Conservation (phyloP, 331 rosid species). For the Quercus phellos region DNA sequence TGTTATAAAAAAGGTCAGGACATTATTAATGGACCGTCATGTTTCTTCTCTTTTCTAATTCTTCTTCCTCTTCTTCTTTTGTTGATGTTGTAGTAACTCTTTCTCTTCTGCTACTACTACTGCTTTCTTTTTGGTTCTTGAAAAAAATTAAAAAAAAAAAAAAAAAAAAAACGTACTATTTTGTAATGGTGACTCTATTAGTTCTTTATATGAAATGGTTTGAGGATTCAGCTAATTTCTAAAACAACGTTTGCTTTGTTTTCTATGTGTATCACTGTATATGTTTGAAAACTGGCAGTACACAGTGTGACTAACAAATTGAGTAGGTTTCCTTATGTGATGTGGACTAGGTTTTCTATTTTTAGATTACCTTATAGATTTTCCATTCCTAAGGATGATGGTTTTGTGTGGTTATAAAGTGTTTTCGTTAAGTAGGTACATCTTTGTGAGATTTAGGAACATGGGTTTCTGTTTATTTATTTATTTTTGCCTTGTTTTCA, state of each 20-base stretch:
- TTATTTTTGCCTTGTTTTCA: background rate
- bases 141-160: background rate
- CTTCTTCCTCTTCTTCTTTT: conserved; percentile 2
- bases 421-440: background rate
- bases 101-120: background rate
- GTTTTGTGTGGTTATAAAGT: background rate
- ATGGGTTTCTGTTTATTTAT: background rate
- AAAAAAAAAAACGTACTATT: no score
- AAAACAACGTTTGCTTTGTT: background rate
- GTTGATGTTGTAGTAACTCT: conserved; percentile 23
- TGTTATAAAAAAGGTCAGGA: conserved; percentile 31
- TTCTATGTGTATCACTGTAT: conserved; percentile 10
- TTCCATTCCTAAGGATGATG: background rate
- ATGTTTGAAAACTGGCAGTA: background rate
- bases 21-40: conserved; percentile 21
- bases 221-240: conserved; percentile 19
- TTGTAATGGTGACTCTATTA: conserved; percentile 19
- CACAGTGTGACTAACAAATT: background rate
- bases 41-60: conserved; percentile 6
- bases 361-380: background rate
- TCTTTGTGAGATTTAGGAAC: conserved; percentile 3
- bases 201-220: conserved; percentile 12
- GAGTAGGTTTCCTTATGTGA: background rate
- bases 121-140: conserved; percentile 17
- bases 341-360: conserved; percentile 8